Base-by-base conservation (phyloP, 495 filamentous ascomycete species). In the Hyaloscypha variabilis region DNA sequence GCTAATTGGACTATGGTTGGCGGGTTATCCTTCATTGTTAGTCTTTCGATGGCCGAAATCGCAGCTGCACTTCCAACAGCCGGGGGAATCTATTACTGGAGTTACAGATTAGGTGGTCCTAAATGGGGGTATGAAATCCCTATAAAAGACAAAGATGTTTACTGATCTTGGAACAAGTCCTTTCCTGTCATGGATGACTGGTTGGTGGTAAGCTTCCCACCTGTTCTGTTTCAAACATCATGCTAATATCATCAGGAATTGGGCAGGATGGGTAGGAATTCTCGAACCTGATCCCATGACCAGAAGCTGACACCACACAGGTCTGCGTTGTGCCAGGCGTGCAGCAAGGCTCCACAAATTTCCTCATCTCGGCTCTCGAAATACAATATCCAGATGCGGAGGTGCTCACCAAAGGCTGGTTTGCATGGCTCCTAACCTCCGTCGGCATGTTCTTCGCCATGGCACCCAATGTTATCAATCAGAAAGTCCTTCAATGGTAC, bases 71-170 rank as follows among this genome's bases (percentile, higher is more conserved):
- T 70, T 19, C 71, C 71, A 5, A 75, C 73, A 5, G 72, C 75
- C 28, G 76, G 76, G 6, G 76, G 76, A 14, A 76, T 78, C 23
- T 77, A 76, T 60, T 73, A 72, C 51, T 73, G 69, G 71, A 58
- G 62, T 21, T 75, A 73, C 60, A 69, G 68, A 30, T 60, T 75
- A 1, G 74, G 73, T 14, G 74, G 74, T n/a, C 50, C 67, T 28
- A 53, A 71, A 65, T 74, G 72, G 72, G 75, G 75, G 65, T 68
- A 67, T 28, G n/a, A 29, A 25, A 13, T 63, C 31, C 61, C 36
- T 46, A 23, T 25, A 50, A 25, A 21, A 17, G 17, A 17, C 54
- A 46, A n/a, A 42, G 5, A 46, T 63, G 17, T 4, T 29, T 56
- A 1, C 50, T 67, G 25, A 67, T n/a, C n/a, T 23, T 57, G 19